These are phyloP conservation scores for Podaxis sp. DNA, from an alignment of 768 basidiomycete species.

Conservation along the genomic window DNA sequence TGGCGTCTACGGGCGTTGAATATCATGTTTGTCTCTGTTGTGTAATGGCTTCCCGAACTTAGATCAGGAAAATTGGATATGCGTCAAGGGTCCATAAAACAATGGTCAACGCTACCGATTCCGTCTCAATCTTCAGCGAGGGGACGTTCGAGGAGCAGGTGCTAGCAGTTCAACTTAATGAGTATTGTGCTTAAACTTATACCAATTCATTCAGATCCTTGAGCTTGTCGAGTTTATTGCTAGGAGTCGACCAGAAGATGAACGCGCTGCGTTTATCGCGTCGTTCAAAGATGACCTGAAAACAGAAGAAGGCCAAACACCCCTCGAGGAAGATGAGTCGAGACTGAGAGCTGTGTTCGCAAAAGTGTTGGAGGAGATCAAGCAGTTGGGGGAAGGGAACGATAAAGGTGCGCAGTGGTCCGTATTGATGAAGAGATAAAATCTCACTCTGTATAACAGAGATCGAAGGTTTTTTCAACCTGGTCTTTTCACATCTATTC, in stretches of 20 bases:
- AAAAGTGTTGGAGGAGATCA: slow-evolving; percentile 60
- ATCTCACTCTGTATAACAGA: slow-evolving; percentile 31
- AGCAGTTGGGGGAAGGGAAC: slow-evolving; percentile 70
- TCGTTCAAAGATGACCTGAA: slow-evolving; percentile 65
- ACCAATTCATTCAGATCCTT: slow-evolving; percentile 50
- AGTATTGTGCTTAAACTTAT: slow-evolving; percentile 17
- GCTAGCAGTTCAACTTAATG: slow-evolving; percentile 14
- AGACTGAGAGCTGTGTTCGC: slow-evolving; percentile 56
- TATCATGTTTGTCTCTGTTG: slow-evolving; percentile 35
- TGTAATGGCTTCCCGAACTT: slow-evolving; percentile 34
- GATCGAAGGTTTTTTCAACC: slow-evolving; percentile 87
- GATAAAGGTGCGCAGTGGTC: slow-evolving; percentile 60
- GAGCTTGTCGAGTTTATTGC: slow-evolving; percentile 78
- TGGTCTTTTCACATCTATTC: slow-evolving; percentile 73
- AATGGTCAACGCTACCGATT: slow-evolving; percentile 68
- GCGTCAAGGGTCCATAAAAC: slow-evolving; percentile 24
- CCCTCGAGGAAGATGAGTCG: slow-evolving; percentile 53
- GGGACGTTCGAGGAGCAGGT: slow-evolving; percentile 91
- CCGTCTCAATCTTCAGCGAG: slow-evolving; percentile 82
- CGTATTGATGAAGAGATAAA: slow-evolving; percentile 7
- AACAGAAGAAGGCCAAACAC: slow-evolving; percentile 48
- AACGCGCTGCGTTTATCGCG: slow-evolving; percentile 57
- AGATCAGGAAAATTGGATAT: slow-evolving; percentile 25
- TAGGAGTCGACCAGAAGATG: slow-evolving; percentile 65
- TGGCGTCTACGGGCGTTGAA: neutral